These are phyloP conservation scores for Tremella fuciformis DNA, from an alignment of 768 basidiomycete genomes.

Conservation along the genomic window DNA sequence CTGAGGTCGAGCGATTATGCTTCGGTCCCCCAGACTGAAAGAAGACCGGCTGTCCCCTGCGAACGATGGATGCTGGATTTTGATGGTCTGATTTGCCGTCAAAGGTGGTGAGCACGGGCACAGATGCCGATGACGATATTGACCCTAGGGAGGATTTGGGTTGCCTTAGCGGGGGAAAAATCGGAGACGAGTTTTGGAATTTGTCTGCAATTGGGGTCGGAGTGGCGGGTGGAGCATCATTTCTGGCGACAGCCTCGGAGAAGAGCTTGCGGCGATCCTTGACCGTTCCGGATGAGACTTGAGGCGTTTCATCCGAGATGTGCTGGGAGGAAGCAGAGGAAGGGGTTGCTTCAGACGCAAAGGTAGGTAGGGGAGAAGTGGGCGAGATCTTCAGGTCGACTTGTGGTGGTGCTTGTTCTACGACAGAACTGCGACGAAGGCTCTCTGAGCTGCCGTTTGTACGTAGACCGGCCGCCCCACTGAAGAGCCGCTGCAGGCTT, in stretches of 20 bases:
- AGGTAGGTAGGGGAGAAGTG: slow-evolving; percentile 24
- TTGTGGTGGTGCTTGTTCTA: slow-evolving; percentile 31
- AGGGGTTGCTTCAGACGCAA: slow-evolving; percentile 8
- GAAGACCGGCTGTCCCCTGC: slow-evolving; percentile 38
- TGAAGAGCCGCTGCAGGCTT: slow-evolving; percentile 32
- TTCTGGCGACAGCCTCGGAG: slow-evolving; percentile 1
- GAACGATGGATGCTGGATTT: slow-evolving; percentile 30
- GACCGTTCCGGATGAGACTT: slow-evolving; percentile 28
- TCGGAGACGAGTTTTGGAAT: slow-evolving; percentile 24
- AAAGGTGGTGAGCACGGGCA: not conserved
- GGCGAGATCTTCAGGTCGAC: slow-evolving; percentile 28
- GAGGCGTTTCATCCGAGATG: slow-evolving; percentile 17
- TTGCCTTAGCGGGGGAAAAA: slow-evolving; percentile 17
- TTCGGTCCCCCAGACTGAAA: slow-evolving; percentile 25
- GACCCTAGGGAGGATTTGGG: slow-evolving; percentile 26
- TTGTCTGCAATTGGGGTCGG: slow-evolving; percentile 45
- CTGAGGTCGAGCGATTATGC: slow-evolving; percentile 2
- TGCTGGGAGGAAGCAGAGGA: not conserved
- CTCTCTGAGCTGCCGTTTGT: slow-evolving; percentile 14
- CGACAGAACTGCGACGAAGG: slow-evolving; percentile 16
- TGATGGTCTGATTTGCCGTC: slow-evolving; percentile 13
- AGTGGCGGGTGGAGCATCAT: slow-evolving; percentile 5
- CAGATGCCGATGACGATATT: slow-evolving; percentile 6
- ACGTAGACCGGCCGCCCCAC: not conserved
- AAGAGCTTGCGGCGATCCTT: slow-evolving; percentile 28